A percentile compares a stretch with the other conserved stretches of the same genome.
Conservation (phyloP, 2,329 filamentous ascomycete species). For the Alternaria arborescens region DNA sequence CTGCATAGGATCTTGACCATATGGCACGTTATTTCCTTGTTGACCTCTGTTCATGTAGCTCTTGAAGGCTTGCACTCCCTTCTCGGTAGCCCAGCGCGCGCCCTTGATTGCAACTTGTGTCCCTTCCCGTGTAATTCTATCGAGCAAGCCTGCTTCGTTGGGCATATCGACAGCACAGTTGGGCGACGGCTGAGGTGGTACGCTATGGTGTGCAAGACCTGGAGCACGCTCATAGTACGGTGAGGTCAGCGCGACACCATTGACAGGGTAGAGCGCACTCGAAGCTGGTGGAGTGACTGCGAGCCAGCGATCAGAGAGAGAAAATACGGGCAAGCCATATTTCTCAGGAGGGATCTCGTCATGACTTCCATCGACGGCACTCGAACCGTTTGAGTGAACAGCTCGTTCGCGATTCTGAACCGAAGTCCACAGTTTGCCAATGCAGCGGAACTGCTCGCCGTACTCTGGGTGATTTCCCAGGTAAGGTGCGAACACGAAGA, state of each 20-base stretch:
- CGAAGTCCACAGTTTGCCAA: constrained; percentile 92
- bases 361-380: constrained; percentile 46
- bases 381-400: constrained; percentile 46
- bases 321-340: constrained; percentile 70
- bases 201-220: constrained; percentile 66
- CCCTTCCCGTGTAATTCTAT: constrained; percentile 79
- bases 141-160: constrained; percentile 74
- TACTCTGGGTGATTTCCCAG: constrained; percentile 38
- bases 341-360: constrained; percentile 46
- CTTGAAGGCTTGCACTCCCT: constrained; percentile 79
- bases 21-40: constrained; percentile 30
- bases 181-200: constrained; percentile 72
- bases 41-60: constrained; percentile 73
- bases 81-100: constrained; percentile 78
- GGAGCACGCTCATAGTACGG: constrained; percentile 62
- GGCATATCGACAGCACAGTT: constrained; percentile 77
- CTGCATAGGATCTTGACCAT: constrained; percentile 52
- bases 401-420: constrained; percentile 66
- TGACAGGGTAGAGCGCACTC: constrained; percentile 73
- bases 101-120: constrained; percentile 80
- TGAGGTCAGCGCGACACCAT: constrained; percentile 68
- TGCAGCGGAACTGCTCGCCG: constrained; percentile 65
- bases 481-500: constrained; percentile 72
- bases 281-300: constrained; percentile 78
- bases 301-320: constrained; percentile 77